Percentiles rank a stretch among this genome's conserved stretches.
phyloP scores from a whole-genome alignment of 108 stramenopile genomes.

The Skeletonema potamos region DNA sequence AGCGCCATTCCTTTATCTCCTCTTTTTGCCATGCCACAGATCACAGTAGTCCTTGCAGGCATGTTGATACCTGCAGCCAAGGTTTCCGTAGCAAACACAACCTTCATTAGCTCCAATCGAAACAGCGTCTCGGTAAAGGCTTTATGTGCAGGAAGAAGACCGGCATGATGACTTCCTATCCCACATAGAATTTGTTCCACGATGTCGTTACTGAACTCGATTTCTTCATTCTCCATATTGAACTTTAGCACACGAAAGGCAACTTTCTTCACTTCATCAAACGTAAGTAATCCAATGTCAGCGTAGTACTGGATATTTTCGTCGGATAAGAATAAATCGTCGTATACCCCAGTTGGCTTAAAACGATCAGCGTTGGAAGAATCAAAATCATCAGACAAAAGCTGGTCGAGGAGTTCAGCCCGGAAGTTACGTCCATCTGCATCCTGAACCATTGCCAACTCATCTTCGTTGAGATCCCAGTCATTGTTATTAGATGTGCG shows the following conservation, averaged over 20 bases:
- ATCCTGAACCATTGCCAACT: conserved; percentile 50
- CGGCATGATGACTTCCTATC: conserved; percentile 91
- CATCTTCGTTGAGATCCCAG: conserved; percentile 33
- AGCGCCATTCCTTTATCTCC: conserved; percentile 65
- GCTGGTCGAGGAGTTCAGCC: conserved; percentile 45
- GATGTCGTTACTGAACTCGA: conserved; percentile 60
- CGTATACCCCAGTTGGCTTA: conserved; percentile 17
- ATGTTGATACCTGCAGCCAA: conserved; percentile 94
- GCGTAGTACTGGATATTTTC: conserved; percentile 65
- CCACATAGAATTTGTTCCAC: conserved; percentile 74
- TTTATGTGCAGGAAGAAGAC: conserved; percentile 90
- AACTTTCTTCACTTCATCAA: conserved; percentile 63
- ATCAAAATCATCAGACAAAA: conserved; percentile 42
- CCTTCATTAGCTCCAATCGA: conserved; percentile 81
- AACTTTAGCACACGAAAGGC: conserved; percentile 66
- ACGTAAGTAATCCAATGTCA: conserved; percentile 64
- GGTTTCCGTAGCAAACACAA: conserved; percentile 94
- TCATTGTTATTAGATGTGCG: conserved; percentile 19
- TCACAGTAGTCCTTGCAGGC: conserved; percentile 85
- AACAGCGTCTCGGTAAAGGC: conserved; percentile 90
- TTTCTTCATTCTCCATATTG: conserved; percentile 74
- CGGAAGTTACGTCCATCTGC: conserved; percentile 66
- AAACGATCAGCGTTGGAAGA: conserved; percentile 12
- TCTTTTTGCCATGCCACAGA: conserved; percentile 86
- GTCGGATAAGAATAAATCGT: conserved; percentile 51